A percentile compares a stretch with the other conserved stretches of the same genome.
phyloP scores from a whole-genome alignment of 306 rosid species.

The Abrus pulchellus region DNA sequence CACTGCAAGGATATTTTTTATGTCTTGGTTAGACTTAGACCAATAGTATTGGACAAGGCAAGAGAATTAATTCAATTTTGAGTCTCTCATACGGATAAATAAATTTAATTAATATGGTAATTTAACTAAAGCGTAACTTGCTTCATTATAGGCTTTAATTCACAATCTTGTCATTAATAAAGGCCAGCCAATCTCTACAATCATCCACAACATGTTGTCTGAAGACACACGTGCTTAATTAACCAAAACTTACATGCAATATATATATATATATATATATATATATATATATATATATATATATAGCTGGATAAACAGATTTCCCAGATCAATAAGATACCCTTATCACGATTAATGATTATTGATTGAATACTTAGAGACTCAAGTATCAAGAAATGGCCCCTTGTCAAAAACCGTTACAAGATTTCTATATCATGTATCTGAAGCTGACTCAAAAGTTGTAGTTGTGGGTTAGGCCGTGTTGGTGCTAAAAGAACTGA shows the following conservation, averaged over 20 bases:
- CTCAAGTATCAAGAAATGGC: slow-evolving; percentile 42
- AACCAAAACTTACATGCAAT: neutral
- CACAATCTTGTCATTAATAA: neutral
- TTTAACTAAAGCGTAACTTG: neutral
- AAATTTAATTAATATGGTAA: neutral
- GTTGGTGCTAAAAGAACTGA: slow-evolving; percentile 32
- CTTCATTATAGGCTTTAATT: neutral
- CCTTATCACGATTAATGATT: slow-evolving; percentile 39
- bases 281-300: neutral
- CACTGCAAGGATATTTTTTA: slow-evolving; percentile 28
- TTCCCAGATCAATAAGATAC: slow-evolving; percentile 3
- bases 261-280: neutral
- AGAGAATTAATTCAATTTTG: neutral
- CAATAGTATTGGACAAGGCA: neutral
- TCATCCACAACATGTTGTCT: neutral
- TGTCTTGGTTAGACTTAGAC: slow-evolving; percentile 27
- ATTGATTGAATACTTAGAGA: slow-evolving; percentile 45
- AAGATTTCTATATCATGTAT: slow-evolving; percentile 20
- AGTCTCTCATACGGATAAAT: neutral
- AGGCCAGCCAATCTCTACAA: neutral
- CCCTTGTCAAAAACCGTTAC: slow-evolving; percentile 21
- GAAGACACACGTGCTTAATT: slow-evolving; percentile 20
- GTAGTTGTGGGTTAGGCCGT: slow-evolving; percentile 33
- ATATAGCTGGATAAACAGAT: neutral
- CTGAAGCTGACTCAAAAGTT: slow-evolving; percentile 56